phyloP scores from a whole-genome alignment of 257 asterid species.

The Avicennia marina region DNA sequence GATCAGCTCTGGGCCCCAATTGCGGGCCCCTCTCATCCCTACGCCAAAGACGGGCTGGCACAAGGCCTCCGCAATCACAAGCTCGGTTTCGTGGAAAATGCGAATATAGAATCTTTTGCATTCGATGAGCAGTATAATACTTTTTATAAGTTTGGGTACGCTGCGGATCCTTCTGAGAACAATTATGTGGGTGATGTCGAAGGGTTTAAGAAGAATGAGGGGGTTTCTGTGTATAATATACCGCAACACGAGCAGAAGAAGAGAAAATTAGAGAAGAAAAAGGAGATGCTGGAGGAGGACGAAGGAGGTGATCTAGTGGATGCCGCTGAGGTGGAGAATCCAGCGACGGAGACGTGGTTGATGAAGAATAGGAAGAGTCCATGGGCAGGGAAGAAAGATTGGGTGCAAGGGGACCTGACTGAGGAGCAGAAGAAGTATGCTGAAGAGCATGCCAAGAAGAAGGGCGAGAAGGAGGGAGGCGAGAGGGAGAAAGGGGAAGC shows the following conservation, averaged over 20 bases:
- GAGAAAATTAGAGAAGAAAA: constrained; percentile 77
- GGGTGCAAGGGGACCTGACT: constrained; percentile 66
- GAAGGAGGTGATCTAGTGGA: constrained; percentile 44
- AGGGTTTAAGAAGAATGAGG: constrained; percentile 47
- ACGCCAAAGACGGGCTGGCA: constrained; percentile 95
- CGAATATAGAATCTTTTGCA: constrained; percentile 68
- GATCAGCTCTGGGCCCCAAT: constrained; percentile 98
- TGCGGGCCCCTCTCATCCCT: constrained; percentile 90
- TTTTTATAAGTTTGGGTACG: constrained; percentile 83
- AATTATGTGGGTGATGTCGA: constrained; percentile 74
- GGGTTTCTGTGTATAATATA: constrained; percentile 73
- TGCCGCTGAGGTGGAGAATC: constrained; percentile 56
- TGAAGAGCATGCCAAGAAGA: constrained; percentile 93
- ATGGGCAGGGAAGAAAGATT: constrained; percentile 90
- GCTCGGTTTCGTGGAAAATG: constrained; percentile 87
- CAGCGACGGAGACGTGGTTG: constrained; percentile 80
- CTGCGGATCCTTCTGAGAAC: constrained; percentile 85
- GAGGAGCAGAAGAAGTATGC: constrained; percentile 99
- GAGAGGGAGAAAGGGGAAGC: constrained; percentile 61
- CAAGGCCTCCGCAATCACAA: constrained; percentile 96
- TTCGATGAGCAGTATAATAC: constrained; percentile 98
- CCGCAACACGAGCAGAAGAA: constrained; percentile 80
- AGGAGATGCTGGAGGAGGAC: constrained; percentile 59
- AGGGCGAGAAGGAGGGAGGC: constrained; percentile 77
- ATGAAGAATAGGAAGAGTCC: constrained; percentile 92